A percentile compares a stretch with the other conserved stretches of the same genome.
These are phyloP conservation scores for Penicillium hordei DNA, from an alignment of 2,329 filamentous ascomycete species.

Conservation along the genomic window DNA sequence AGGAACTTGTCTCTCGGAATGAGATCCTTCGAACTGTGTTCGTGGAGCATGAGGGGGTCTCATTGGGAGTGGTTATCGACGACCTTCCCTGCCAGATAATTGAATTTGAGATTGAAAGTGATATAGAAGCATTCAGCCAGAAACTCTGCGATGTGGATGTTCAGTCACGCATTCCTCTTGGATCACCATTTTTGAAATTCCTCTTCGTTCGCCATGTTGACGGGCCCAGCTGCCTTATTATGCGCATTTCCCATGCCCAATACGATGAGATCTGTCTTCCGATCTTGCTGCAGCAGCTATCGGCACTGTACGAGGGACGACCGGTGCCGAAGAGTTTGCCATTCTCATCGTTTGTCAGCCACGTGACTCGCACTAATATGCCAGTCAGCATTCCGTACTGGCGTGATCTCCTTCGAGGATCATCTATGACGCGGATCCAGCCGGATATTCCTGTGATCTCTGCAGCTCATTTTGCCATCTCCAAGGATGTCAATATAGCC, in stretches of 20 bases:
- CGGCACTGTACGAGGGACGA: constrained; percentile 45
- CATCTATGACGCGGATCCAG: constrained; percentile 41
- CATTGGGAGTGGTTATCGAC: constrained; percentile 9
- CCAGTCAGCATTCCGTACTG: constrained; percentile 47
- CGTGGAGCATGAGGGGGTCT: constrained; percentile 37
- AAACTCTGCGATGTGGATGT: constrained; percentile 54
- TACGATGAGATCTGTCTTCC: constrained; percentile 65
- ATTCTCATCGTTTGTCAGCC: constrained; percentile 40
- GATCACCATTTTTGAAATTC: constrained; percentile 57
- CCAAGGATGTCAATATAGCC: constrained; percentile 36
- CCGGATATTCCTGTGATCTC: constrained; percentile 3
- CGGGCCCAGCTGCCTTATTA: constrained; percentile 32
- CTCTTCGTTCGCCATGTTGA: constrained; percentile 42
- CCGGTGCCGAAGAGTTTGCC: constrained; percentile 30
- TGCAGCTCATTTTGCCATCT: constrained; percentile 10
- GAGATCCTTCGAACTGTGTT: constrained; percentile 63
- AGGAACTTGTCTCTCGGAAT: constrained; percentile 53
- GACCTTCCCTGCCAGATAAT: constrained; percentile 46
- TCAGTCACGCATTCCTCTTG: constrained; percentile 52
- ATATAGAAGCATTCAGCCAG: constrained; percentile 48
- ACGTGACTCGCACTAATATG: constrained; percentile 26
- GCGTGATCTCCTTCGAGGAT: constrained; percentile 54
- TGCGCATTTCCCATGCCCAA: constrained; percentile 63
- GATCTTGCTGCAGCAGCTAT: constrained; percentile 57
- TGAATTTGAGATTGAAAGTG: constrained; percentile 48